Evolutionary conservation across 2,329 filamentous ascomycete genomes (phyloP), one percentile per base, ranked within the genome.

Genomic region (Colletotrichum australisinense): DNA sequence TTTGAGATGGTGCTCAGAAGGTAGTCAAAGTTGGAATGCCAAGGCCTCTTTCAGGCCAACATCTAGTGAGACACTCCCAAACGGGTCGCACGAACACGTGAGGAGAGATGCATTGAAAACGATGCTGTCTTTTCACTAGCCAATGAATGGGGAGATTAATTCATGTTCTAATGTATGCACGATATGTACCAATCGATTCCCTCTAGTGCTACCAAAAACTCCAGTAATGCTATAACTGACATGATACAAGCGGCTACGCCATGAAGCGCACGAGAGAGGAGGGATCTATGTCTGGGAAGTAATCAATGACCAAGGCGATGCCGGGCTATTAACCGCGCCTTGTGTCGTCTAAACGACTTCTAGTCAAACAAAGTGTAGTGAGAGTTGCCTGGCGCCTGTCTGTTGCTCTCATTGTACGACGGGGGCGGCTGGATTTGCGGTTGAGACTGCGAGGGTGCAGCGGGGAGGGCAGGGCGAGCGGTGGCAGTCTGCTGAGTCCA

Each of bases 401-500:
- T 71, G 42, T 66, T 73, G 49, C 71, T 73, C 60, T 73, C 71
- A 53, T 71, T 67, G 49, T 73, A 73, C 9, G 71, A 71, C 0
- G 71, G 71, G n/a, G 71, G 71, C 22, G 71, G 60, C 49, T 64
- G 62, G 12, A 49, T 26, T 26, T 57, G 71, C 5, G 60, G 14
- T 2, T 60, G 70, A 26, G 67, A 28, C 35, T 65, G 71, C 5
- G 71, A 67, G 6, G 69, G 63, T 2, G 69, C 52, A 1, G 57
- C 52, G 16, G 72, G 57, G 19, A 74, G 72, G 63, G 69, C 68
- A 26, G 63, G 56, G 7, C 56, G 62, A 9, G 19, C 53, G 35
- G 56, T n/a, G 11, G n/a, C 65, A 26, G 65, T 38, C 49, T 72
- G 68, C 35, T 73, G 68, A n/a, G 73, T 74, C 84, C 84, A 86